phyloP scores from a whole-genome alignment of 805 yeast genomes.

The Candida succiphila region DNA sequence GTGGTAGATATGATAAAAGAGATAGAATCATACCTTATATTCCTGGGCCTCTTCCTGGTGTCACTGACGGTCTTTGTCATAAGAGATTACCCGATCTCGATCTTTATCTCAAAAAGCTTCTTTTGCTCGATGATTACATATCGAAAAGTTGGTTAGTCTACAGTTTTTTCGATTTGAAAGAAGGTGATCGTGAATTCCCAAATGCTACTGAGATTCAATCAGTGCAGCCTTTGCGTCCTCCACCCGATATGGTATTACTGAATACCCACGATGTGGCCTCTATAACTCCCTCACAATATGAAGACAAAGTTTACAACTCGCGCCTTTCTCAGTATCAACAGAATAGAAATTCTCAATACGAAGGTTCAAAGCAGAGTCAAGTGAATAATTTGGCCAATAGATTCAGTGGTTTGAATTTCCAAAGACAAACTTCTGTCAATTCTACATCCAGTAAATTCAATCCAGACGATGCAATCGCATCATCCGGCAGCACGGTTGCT shows the following conservation, averaged over 20 bases:
- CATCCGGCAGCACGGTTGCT: slow-evolving; percentile 1
- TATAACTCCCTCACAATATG: slow-evolving; percentile 3
- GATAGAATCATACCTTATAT: slow-evolving; percentile 83
- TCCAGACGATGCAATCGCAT: background rate
- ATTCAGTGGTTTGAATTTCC: slow-evolving; percentile 13
- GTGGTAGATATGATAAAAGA: slow-evolving; percentile 69
- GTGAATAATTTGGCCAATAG: slow-evolving; percentile 9
- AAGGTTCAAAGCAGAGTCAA: slow-evolving; percentile 15
- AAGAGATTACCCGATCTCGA: slow-evolving; percentile 46
- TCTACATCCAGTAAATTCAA: slow-evolving; percentile 7
- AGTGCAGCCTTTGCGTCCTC: slow-evolving; percentile 18
- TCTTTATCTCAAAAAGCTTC: slow-evolving; percentile 40
- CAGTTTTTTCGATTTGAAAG: slow-evolving; percentile 56
- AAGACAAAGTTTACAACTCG: slow-evolving; percentile 1
- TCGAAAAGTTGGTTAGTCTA: slow-evolving; percentile 60
- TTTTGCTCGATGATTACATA: slow-evolving; percentile 68
- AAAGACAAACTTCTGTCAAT: slow-evolving; percentile 4
- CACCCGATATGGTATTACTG: slow-evolving; percentile 19
- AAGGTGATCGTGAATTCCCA: slow-evolving; percentile 47
- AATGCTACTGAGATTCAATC: slow-evolving; percentile 10
- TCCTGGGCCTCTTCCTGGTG: slow-evolving; percentile 92
- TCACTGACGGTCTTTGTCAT: slow-evolving; percentile 61
- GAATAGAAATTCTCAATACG: slow-evolving; percentile 43
- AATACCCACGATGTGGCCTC: slow-evolving; percentile 13
- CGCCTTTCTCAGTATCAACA: slow-evolving; percentile 33